Conservation (phyloP, 345 rosid genomes). For the Viola odorata region DNA sequence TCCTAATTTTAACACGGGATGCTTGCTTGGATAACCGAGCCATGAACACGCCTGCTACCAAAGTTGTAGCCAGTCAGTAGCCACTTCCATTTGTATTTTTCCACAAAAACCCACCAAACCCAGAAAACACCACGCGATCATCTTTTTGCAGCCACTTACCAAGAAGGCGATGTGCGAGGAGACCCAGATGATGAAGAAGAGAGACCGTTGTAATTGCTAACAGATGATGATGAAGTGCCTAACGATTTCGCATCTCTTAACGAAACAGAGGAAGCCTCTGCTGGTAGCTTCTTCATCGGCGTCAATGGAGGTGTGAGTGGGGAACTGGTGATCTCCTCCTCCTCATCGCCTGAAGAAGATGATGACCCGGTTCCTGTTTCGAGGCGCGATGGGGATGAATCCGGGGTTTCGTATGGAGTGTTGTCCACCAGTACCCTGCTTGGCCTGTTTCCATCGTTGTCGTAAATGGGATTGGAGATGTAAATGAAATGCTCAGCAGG, state of each 20-base stretch:
- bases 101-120: too few species aligned
- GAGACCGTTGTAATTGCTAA: conserved; percentile 40
- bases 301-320: conserved; percentile 58
- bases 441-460: conserved; percentile 32
- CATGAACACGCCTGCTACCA: conserved; percentile 19
- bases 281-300: conserved; percentile 83
- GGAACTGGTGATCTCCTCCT: conserved; percentile 17
- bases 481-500: conserved; percentile 44
- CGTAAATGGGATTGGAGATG: conserved; percentile 87
- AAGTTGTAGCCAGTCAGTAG: not conserved
- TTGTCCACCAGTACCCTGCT: conserved; percentile 13
- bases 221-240: conserved; percentile 51
- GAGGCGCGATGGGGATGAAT: conserved; percentile 67
- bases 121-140: too few species aligned
- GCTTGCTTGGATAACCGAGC: conserved; percentile 24
- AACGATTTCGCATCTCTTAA: conserved; percentile 46
- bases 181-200: conserved; percentile 67
- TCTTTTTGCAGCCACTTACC: conserved; percentile 33
- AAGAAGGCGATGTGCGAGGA: conserved; percentile 79
- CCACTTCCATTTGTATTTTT: not conserved
- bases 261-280: conserved; percentile 70
- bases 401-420: conserved; percentile 79
- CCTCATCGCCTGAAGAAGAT: conserved; percentile 43
- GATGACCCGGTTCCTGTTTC: conserved; percentile 22
- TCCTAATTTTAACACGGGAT: not conserved